A percentile compares a stretch with the other conserved stretches of the same genome.
Conservation (phyloP, 2,329 filamentous ascomycete species). For the Trematosphaeria pertusa region DNA sequence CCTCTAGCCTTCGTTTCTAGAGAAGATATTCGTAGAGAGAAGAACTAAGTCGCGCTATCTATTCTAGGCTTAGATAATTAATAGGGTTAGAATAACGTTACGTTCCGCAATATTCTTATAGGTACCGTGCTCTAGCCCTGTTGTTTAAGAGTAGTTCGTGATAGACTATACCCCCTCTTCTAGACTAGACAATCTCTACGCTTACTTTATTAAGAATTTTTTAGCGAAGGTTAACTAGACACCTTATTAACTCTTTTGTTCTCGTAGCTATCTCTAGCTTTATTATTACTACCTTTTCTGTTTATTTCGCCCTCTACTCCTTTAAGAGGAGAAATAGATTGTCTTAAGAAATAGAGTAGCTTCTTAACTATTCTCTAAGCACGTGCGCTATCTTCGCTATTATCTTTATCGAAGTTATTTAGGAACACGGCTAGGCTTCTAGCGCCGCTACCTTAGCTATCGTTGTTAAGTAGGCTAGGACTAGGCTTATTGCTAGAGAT, state of each 20-base stretch:
- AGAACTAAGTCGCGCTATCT: conserved; percentile 9
- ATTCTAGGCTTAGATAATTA: conserved; percentile 9
- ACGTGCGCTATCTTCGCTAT: conserved; percentile 5
- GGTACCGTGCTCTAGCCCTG: conserved; percentile 8
- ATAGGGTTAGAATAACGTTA: conserved; percentile 5
- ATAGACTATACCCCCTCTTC: conserved; percentile 8
- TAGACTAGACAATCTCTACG: conserved; percentile 3
- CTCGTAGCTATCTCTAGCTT: conserved; percentile 9
- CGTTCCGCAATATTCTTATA: conserved; percentile 7
- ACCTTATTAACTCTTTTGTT: conserved; percentile 1
- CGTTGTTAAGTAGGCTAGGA: conserved; percentile 4
- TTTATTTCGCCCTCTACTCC: conserved; percentile 9
- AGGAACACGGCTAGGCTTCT: conserved; percentile 5
- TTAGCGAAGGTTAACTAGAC: not conserved
- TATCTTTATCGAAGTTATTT: conserved; percentile 8
- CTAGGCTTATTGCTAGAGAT: conserved; percentile 11
- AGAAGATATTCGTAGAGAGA: conserved; percentile 6
- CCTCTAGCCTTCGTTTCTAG: conserved; percentile 6
- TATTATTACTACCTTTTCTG: conserved; percentile 6
- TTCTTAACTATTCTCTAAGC: conserved; percentile 5
- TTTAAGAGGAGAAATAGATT: conserved; percentile 12
- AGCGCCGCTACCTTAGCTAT: conserved; percentile 6
- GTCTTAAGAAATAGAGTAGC: conserved; percentile 8
- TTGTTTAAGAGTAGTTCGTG: conserved; percentile 11
- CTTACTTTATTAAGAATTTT: conserved; percentile 7